phyloP scores from a whole-genome alignment of 2,329 filamentous ascomycete species.

The Venturia aucupariae region DNA sequence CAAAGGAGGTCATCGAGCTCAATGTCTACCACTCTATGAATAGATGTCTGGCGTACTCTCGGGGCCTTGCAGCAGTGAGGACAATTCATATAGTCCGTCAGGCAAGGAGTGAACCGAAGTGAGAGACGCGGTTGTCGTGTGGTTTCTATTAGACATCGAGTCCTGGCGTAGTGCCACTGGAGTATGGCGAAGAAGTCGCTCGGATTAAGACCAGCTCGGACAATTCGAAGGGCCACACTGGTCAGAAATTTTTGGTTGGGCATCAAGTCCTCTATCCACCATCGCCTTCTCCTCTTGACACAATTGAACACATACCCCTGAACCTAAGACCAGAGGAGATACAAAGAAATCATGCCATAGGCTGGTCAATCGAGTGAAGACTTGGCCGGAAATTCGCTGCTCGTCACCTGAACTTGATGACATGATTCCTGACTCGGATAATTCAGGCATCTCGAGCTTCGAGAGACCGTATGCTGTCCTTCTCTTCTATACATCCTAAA shows the following conservation, averaged over 20 bases:
- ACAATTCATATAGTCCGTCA: background rate
- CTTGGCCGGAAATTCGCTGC: background rate
- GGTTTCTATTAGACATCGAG: background rate
- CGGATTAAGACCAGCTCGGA: background rate
- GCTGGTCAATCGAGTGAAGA: background rate
- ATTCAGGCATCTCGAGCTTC: background rate
- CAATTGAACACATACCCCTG: background rate
- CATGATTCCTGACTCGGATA: background rate
- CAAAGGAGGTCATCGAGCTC: no score
- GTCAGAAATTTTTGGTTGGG: background rate
- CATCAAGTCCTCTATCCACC: background rate
- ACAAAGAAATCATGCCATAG: background rate
- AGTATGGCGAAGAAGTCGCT: background rate
- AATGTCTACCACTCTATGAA: no score
- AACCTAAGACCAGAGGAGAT: background rate
- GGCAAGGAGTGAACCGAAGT: background rate
- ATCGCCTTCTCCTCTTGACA: background rate
- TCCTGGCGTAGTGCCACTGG: background rate
- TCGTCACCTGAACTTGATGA: background rate
- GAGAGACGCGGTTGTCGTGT: background rate
- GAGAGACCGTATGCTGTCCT: background rate
- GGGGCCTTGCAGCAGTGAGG: no score
- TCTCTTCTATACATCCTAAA: background rate
- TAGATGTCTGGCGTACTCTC: no score
- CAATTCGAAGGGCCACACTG: background rate